phyloP scores from a whole-genome alignment of 148 eudicot genomes.

The Fagopyrum homotropicum region DNA sequence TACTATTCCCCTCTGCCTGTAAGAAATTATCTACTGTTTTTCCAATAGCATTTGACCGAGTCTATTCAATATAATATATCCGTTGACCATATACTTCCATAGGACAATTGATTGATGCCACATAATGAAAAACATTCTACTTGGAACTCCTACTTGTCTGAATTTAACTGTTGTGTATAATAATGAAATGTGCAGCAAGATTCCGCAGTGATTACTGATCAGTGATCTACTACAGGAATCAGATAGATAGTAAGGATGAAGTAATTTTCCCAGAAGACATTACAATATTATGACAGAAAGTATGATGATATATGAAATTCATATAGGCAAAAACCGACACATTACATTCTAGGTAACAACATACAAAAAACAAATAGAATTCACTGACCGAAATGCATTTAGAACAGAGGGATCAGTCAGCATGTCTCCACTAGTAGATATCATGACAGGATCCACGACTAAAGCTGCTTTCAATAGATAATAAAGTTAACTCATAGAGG shows the following conservation, averaged over 20 bases:
- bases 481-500: slow-evolving; percentile 23
- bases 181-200: neutral
- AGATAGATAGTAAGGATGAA: neutral
- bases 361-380: neutral
- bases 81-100: neutral
- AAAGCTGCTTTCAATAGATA: slow-evolving; percentile 66
- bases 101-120: neutral
- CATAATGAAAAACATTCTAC: neutral
- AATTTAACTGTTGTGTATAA: neutral
- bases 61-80: no score
- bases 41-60: neutral
- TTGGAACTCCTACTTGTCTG: neutral
- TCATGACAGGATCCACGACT: slow-evolving; percentile 97
- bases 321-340: neutral
- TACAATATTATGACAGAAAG: neutral
- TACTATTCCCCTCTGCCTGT: neutral
- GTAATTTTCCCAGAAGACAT: neutral
- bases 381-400: slow-evolving; percentile 49
- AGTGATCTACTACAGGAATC: neutral
- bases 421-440: slow-evolving; percentile 89
- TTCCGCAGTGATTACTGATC: neutral
- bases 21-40: neutral
- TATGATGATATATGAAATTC: neutral
- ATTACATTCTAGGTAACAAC: neutral
- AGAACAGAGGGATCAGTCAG: slow-evolving; percentile 74